A percentile compares a stretch with the other conserved stretches of the same genome.
phyloP scores from a whole-genome alignment of 202 grass and related monocot species.

The Setaria italica region DNA sequence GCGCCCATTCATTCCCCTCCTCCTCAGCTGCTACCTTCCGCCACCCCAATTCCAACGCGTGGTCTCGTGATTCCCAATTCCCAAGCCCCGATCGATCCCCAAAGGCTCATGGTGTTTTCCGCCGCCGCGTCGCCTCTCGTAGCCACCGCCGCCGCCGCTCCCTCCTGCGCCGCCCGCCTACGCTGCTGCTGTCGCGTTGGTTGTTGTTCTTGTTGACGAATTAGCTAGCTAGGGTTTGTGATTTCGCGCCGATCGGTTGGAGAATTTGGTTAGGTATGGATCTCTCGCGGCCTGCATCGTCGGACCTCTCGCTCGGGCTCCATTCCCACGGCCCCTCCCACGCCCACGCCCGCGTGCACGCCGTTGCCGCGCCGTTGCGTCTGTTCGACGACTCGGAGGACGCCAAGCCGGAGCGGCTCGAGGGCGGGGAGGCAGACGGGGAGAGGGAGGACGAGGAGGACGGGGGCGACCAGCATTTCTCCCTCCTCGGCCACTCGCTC shows the following conservation, averaged over 20 bases:
- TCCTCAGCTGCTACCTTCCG: not conserved
- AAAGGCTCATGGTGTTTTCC: slow-evolving; percentile 26
- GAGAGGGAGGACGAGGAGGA: slow-evolving; percentile 42
- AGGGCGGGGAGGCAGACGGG: not conserved
- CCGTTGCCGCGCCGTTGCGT: slow-evolving; percentile 35
- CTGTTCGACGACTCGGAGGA: slow-evolving; percentile 55
- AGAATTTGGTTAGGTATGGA: slow-evolving; percentile 57
- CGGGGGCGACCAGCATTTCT: slow-evolving; percentile 63
- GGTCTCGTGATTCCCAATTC: slow-evolving; percentile 12
- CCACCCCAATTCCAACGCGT: slow-evolving; percentile 19
- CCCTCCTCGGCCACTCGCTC: slow-evolving; percentile 80
- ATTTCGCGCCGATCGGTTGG: slow-evolving; percentile 2
- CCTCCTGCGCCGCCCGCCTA: not conserved
- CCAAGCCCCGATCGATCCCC: slow-evolving; percentile 20
- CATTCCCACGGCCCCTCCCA: slow-evolving; percentile 39
- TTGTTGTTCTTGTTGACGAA: slow-evolving; percentile 16
- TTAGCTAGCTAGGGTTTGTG: slow-evolving; percentile 31
- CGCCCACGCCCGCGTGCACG: slow-evolving; percentile 37
- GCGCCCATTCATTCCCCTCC: slow-evolving; percentile 21
- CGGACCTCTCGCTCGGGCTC: slow-evolving; percentile 83
- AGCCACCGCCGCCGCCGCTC: slow-evolving; percentile 18
- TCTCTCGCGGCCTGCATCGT: slow-evolving; percentile 58
- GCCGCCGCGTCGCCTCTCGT: slow-evolving; percentile 43
- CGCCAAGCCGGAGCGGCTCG: slow-evolving; percentile 44
- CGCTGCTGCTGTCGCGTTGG: not conserved